Base-by-base conservation (phyloP, 2,329 filamentous ascomycete species). In the Fusarium sp. region DNA sequence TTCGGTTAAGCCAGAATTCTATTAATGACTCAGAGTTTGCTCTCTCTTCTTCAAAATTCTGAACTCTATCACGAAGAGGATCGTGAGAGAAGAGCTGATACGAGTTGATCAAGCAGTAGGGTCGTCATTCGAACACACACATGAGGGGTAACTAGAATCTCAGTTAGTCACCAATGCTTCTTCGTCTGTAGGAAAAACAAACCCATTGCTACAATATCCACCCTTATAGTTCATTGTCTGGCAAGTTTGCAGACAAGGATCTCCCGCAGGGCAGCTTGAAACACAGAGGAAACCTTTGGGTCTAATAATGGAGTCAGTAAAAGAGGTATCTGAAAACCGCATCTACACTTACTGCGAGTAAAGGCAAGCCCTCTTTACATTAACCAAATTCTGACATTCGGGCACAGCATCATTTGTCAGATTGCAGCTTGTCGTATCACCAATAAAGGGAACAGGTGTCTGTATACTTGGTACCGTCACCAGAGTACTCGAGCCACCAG, bases 221-320 rank as follows among this genome's bases (percentile, higher is more conserved):
- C 51, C 24, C 24, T 39, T 54, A 6, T 54, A 54, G 22, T 39
- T 54, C 51, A 54, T 54, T 18, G 24, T 2, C 24, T 54, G 51
- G 20, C 51, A 54, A 5, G 24, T 39, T 18, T 54, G 32, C 4
- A 5, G 34, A 10, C 51, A 54, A 8, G 24, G 18, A 54, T 54
- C 20, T 0, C 34, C 34, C 0, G 5, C 51, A 7, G 8, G 2
- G 0, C 51, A 54, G 2, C 3, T 2, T 12, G 9, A 5, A 22
- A 54, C 51, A 17, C 51, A 39, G 0, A 54, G 6, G 3, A 3
- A 54, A 0, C 51, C 51, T 5, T 39, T 39, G 0, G 24, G 24
- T 3, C 51, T 54, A n/a, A 10, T 3, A 2, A 1, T 2, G 2
- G 6, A 26, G 51, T 54, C 3, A 54, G n/a, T 10, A n/a, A 22